A percentile compares a stretch with the other conserved stretches of the same genome.
These are phyloP conservation scores for Physcomitrium patens DNA, from an alignment of 225 moss, liverwort and hornwort species.

Conservation along the genomic window DNA sequence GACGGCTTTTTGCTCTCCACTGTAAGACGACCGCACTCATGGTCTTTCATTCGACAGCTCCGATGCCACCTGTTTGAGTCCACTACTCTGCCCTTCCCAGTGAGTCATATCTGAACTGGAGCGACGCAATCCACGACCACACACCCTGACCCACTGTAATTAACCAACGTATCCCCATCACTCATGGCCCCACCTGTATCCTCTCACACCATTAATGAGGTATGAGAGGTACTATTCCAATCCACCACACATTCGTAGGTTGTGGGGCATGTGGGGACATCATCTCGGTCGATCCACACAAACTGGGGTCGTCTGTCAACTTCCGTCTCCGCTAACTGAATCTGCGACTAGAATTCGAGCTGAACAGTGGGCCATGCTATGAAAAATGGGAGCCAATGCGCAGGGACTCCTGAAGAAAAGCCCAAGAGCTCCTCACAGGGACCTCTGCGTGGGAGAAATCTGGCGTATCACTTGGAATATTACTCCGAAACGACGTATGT, in stretches of 20 bases:
- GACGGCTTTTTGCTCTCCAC: not conserved
- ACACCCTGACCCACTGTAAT: constrained; percentile 2
- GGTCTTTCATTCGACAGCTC: constrained; percentile 7
- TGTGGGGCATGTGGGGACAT: constrained; percentile 26
- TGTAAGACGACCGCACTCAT: constrained; percentile 9
- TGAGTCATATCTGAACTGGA: not conserved
- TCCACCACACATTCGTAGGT: not conserved
- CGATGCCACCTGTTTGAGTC: not conserved
- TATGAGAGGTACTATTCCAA: not conserved
- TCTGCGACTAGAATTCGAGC: not conserved
- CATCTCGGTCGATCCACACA: constrained; percentile 6
- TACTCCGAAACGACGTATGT: not conserved
- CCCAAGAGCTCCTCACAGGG: too few relatives aligned
- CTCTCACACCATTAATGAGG: constrained; percentile 3
- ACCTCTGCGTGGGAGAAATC: too few relatives aligned
- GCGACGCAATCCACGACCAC: not conserved
- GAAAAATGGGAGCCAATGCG: not conserved
- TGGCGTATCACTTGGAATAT: not conserved
- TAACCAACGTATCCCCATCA: constrained; percentile 1
- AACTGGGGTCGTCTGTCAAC: constrained; percentile 11
- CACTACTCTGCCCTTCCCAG: not conserved
- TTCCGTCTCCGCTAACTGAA: constrained; percentile 4
- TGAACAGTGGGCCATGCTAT: too few relatives aligned
- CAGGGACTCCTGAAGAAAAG: too few relatives aligned
- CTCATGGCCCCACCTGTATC: constrained; percentile 7